Conservation (phyloP, 345 rosid species). For the Gossypium herbaceum region DNA sequence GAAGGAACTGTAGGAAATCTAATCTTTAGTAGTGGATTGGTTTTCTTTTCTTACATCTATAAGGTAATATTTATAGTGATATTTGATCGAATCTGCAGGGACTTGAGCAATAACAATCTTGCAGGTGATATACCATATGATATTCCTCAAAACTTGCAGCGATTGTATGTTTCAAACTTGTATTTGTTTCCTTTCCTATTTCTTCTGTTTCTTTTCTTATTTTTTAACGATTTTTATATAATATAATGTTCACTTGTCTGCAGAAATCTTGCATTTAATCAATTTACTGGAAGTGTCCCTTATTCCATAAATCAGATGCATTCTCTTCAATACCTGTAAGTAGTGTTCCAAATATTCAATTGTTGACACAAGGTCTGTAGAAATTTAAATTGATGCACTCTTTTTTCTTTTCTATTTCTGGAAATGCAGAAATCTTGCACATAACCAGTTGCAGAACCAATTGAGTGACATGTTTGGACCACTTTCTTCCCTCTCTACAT, state of each 20-base stretch:
- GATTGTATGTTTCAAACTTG: slow-evolving; percentile 48
- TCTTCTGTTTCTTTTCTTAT: not conserved
- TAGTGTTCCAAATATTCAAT: slow-evolving; percentile 22
- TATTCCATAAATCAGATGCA: slow-evolving; percentile 51
- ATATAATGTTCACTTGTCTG: slow-evolving; percentile 14
- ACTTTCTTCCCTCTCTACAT: slow-evolving; percentile 65
- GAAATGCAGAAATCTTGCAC: slow-evolving; percentile 62
- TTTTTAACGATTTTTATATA: slow-evolving; percentile 1
- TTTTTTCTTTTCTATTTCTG: slow-evolving; percentile 20
- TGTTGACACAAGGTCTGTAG: slow-evolving; percentile 13
- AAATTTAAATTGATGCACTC: not conserved
- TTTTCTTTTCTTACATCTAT: slow-evolving; percentile 15
- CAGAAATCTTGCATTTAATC: slow-evolving; percentile 85
- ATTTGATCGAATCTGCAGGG: slow-evolving; percentile 51
- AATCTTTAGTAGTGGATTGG: slow-evolving; percentile 8
- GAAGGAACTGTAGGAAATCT: slow-evolving; percentile 68
- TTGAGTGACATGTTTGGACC: slow-evolving; percentile 57
- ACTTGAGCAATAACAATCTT: slow-evolving; percentile 71
- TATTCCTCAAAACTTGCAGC: slow-evolving; percentile 60
- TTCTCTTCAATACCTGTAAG: slow-evolving; percentile 78
- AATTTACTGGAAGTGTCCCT: slow-evolving; percentile 53
- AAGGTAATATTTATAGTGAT: slow-evolving; percentile 3
- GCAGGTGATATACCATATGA: slow-evolving; percentile 52
- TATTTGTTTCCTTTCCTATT: not conserved
- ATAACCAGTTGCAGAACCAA: slow-evolving; percentile 70